Base-by-base conservation (phyloP, 176 grass and related monocot genomes). In the Urochloa ruziziensis region DNA sequence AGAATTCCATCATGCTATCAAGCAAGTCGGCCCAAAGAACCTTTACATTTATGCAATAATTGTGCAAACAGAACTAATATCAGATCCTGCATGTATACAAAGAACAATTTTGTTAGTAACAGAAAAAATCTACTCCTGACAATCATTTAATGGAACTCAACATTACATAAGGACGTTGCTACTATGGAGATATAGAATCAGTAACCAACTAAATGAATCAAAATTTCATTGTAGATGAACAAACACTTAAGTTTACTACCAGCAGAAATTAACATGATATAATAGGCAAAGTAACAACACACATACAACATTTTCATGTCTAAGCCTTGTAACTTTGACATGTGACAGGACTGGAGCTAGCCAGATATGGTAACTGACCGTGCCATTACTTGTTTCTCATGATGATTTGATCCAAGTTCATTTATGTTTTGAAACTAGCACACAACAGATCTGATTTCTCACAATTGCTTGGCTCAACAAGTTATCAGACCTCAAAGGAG, bases 1-100 rank as follows among this genome's bases (percentile, higher is more conserved):
- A 93, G 67, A 80, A 91, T 74, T 93, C 91, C 91, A 96, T 93
- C 75, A 83, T 7, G 18, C 28, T 69, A 7, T 67, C 35, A 33
- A 54, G 62, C 36, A 51, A 81, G 62, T 39, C 60, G 40, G 17
- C 77, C 44, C 75, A 32, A 81, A 46, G 47, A 71, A 57, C 25
- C 47, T 79, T 88, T 19, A 46, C 48, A 51, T 46, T 32, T 70
- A 68, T 59, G 62, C 49, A 60, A 23, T 70, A 29, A 46, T 54
- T 74, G 48, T 36, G 69, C 23, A 74, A 51, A 74, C 13, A 48
- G 11, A 83, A 83, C 10, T 32, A 62, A 21, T 32, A 46, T 78
- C 21, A 29, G 23, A 12, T 12, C 23, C 83, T 85, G 64, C 74
- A 78, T 17, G 66, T 48, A 78, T 47, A 60, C 7, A 77, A 85